Base-by-base conservation (phyloP, 805 yeast genomes). In the Nakazawaea sp. region DNA sequence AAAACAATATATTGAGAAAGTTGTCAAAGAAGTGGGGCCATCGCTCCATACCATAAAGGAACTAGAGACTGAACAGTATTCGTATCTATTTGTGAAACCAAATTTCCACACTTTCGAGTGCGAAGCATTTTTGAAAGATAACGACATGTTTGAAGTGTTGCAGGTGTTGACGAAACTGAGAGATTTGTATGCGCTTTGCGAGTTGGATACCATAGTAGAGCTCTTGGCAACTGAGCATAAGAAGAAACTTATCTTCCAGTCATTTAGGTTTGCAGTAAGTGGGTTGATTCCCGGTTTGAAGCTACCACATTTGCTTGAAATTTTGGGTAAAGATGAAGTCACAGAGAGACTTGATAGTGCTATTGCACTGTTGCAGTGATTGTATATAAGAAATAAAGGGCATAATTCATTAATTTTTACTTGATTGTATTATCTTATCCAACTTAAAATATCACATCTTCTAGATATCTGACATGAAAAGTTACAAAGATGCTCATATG, bases 211-310 rank as follows among this genome's bases (percentile, higher is more conserved):
- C 0, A 15, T 4, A 25, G 43, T 8, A 23, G 49, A 1, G 38
- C 38, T 0, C 15, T 23, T 10, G 25, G 43, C 2, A 4, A 40
- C 23, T n/a, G 18, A 7, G 20, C 26, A 9, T 38, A 41, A 48
- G 6, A 59, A 67, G 48, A 70, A 64, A 39, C 53, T 62, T 1
- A 55, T 83, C 1, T 82, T 74, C 50, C 75, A 73, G 46, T 48
- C 76, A 0, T 49, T 84, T 11, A 63, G 96, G 40, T 78, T 66
- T 45, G 89, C 89, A 0, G 52, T 87, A 18, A 68, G 85, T 11
- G 94, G 85, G 0, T 73, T 78, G 6, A 64, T 64, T 4, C 68
- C 95, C 0, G 96, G 96, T 1, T 61, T 81, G 20, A 75, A 77
- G 13, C 61, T 88, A 4, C 82, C 81, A 0, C 59, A 65, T 4